Evolutionary conservation across 352 stramenopile species (phyloP), one percentile per base, ranked within the genome.

Genomic region (Pythium myriotylum): DNA sequence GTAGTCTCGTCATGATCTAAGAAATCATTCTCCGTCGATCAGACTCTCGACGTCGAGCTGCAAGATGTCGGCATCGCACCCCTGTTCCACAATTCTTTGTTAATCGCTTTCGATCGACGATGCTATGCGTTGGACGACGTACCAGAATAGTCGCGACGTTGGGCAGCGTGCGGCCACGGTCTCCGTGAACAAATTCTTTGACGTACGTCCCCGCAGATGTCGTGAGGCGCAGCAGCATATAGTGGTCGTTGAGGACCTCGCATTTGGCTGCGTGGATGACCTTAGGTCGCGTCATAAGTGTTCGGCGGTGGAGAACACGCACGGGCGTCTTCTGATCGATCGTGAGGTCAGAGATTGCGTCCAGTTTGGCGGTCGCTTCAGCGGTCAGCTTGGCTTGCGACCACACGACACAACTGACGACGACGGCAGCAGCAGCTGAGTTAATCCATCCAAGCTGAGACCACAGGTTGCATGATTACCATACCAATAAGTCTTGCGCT

Each of bases 141-240:
- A 88, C 87, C 47, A 98, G 70, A 59, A 98, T 85, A 12, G 84
- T 82, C 6, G 86, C 79, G 10, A 99, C 80, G 68, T 95, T 99
- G 13, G 98, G 98, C 60, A 88, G 62, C n/a, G 97, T 99, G 47
- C 98, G 87, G 10, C 97, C 96, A 33, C 98, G 92, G 81, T 99
- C 98, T 17, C 97, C 96, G 73, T 99, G 97, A 22, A 99, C 95
- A 74, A 99, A 99, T 79, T 99, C 98, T 71, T 99, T 99, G 42
- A 99, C 97, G 70, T 99, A 99, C 9, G 97, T 99, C 43, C 94
- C 94, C 4, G 95, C 97, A 32, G 88, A 97, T 3, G 97, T 99
- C 32, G 82, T 95, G 24, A 99, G 75, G 29, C 92, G 79, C 54
- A 99, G 63, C 19, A 98, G 73, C 83, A 99, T 99, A 77, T 97